Evolutionary conservation across 108 stramenopile species (phyloP).

Genomic region (Thalassiosira profunda): DNA sequence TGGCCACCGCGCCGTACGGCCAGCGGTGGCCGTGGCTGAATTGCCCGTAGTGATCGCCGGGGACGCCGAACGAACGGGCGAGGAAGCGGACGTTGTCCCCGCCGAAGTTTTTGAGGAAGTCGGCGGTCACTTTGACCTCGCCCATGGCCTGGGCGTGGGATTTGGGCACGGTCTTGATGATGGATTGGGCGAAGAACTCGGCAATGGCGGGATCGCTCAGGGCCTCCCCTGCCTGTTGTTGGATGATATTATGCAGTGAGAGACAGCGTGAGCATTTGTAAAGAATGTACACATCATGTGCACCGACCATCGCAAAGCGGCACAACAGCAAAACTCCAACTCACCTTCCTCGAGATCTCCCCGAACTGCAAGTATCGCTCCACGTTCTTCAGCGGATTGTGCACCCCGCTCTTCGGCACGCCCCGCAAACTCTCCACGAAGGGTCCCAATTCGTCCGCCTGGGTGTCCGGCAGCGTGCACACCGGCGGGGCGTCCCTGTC

Average conservation of each 20-base stretch:
- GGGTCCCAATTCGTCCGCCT: constrained; percentile 68
- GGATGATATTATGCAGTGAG: too few relatives aligned
- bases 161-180: constrained; percentile 96
- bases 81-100: constrained; percentile 96
- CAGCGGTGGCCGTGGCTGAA: constrained; percentile 93
- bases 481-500: constrained; percentile 68
- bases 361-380: constrained; percentile 92
- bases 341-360: constrained; percentile 83
- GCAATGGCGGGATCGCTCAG: constrained; percentile 77
- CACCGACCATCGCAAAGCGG: too few relatives aligned
- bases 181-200: constrained; percentile 92
- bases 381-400: constrained; percentile 93
- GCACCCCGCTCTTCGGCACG: constrained; percentile 85
- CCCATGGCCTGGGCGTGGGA: constrained; percentile 92
- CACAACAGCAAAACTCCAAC: too few relatives aligned
- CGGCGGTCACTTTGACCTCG: constrained; percentile 85
- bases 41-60: constrained; percentile 98
- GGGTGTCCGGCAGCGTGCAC: constrained; percentile 82
- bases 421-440: constrained; percentile 81
- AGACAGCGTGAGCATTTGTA: too few relatives aligned
- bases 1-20: constrained; percentile 96
- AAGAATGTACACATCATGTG: too few relatives aligned
- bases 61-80: constrained; percentile 89
- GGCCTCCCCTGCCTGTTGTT: constrained; percentile 82
- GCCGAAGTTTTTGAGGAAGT: constrained; percentile 90